These are phyloP conservation scores for Talaromyces sp. DNA, from an alignment of 2,329 filamentous ascomycete genomes.

Conservation along the genomic window DNA sequence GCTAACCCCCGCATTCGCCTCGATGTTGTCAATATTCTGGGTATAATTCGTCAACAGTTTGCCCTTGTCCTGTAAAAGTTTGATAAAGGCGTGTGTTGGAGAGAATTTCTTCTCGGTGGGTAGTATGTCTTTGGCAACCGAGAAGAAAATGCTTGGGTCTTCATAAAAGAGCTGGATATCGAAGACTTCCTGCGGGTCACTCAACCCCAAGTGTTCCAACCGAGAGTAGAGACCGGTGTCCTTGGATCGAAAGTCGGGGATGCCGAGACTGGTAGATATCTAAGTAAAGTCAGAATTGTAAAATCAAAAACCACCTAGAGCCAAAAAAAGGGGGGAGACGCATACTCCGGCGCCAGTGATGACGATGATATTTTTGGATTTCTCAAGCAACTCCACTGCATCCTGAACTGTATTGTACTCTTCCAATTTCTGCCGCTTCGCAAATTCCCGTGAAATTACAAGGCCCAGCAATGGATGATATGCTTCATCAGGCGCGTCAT, in stretches of 20 bases:
- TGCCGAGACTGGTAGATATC: slow-evolving; percentile 93
- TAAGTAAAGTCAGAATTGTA: slow-evolving; percentile 14
- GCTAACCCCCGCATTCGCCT: slow-evolving; percentile 75
- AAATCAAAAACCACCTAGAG: not conserved
- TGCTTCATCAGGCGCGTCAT: slow-evolving; percentile 64
- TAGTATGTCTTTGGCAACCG: slow-evolving; percentile 82
- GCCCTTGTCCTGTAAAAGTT: slow-evolving; percentile 75
- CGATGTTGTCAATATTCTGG: slow-evolving; percentile 97
- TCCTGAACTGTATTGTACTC: slow-evolving; percentile 84
- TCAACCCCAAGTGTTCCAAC: slow-evolving; percentile 68
- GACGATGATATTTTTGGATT: slow-evolving; percentile 78
- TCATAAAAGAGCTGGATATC: slow-evolving; percentile 81
- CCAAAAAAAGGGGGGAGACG: not conserved
- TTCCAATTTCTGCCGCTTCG: slow-evolving; percentile 71
- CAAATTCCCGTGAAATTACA: slow-evolving; percentile 73
- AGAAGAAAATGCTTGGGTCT: slow-evolving; percentile 86
- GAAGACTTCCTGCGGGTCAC: slow-evolving; percentile 91
- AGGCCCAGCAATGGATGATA: slow-evolving; percentile 71
- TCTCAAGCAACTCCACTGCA: slow-evolving; percentile 69
- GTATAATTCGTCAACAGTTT: slow-evolving; percentile 97
- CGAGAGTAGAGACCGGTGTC: slow-evolving; percentile 87
- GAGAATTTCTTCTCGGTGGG: slow-evolving; percentile 75
- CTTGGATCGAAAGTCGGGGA: slow-evolving; percentile 94
- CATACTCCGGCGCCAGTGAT: slow-evolving; percentile 78
- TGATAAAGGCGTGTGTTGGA: slow-evolving; percentile 91